Evolutionary conservation across 2,329 filamentous ascomycete genomes (phyloP).

Genomic region (Thelonectria olida): DNA sequence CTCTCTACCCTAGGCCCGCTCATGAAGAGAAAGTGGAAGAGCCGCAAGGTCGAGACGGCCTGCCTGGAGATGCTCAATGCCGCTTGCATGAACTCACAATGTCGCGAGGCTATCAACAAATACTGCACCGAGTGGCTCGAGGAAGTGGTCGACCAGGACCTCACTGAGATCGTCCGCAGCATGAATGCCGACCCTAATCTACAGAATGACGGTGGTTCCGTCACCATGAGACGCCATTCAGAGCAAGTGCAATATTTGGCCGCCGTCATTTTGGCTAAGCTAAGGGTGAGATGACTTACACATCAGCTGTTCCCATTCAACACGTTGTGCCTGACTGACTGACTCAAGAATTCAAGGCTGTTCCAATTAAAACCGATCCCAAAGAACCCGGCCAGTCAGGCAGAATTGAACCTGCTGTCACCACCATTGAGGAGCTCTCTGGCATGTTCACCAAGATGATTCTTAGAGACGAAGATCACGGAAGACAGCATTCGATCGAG

Average conservation of each 20-base stretch:
- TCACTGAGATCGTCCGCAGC: constrained; percentile 61
- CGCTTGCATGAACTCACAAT: constrained; percentile 85
- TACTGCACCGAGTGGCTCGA: constrained; percentile 90
- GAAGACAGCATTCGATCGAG: constrained; percentile 80
- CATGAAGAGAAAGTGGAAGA: constrained; percentile 84
- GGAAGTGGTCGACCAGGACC: constrained; percentile 79
- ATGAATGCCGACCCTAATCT: constrained; percentile 64
- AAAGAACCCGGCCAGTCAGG: constrained; percentile 50
- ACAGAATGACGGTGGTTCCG: constrained; percentile 67
- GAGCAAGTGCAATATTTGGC: constrained; percentile 71
- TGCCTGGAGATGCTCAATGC: constrained; percentile 91
- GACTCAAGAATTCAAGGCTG: constrained; percentile 62
- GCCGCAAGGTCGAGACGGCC: constrained; percentile 84
- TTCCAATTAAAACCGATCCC: constrained; percentile 54
- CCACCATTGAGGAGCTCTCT: constrained; percentile 72
- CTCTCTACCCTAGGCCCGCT: constrained; percentile 78
- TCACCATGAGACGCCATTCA: constrained; percentile 69
- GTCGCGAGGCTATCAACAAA: constrained; percentile 84
- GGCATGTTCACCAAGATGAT: constrained; percentile 74
- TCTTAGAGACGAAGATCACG: constrained; percentile 63
- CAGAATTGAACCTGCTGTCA: constrained; percentile 62
- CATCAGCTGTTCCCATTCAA: neutral
- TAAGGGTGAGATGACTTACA: constrained; percentile 58
- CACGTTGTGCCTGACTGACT: constrained; percentile 54
- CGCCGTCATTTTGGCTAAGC: constrained; percentile 79